A percentile compares a stretch with the other conserved stretches of the same genome.
These are phyloP conservation scores for Lineolata rhizophorae DNA, from an alignment of 495 filamentous ascomycete genomes.

Conservation along the genomic window DNA sequence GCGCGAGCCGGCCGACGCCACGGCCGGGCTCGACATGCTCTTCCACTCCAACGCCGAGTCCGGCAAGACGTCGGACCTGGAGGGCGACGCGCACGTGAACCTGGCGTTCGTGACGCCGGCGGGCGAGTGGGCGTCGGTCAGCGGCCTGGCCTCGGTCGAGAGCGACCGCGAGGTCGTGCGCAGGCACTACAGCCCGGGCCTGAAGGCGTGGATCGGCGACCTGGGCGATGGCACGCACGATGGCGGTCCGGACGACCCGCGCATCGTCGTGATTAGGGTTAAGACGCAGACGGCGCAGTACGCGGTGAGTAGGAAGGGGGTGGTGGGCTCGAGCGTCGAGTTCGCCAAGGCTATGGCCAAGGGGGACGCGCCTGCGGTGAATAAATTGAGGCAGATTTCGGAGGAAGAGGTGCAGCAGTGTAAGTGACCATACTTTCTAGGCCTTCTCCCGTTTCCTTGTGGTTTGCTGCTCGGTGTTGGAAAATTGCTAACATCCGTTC, in stretches of 20 bases:
- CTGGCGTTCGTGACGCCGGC: constrained; percentile 61
- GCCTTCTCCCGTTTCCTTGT: no score
- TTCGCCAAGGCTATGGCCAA: constrained; percentile 53
- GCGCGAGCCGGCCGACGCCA: constrained; percentile 2
- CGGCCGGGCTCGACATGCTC: constrained; percentile 54
- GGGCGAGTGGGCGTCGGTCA: constrained; percentile 65
- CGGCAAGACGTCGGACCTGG: constrained; percentile 73
- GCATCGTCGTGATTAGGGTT: constrained; percentile 51
- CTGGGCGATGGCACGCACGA: constrained; percentile 76
- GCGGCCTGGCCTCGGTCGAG: constrained; percentile 43
- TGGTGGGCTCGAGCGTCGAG: constrained; percentile 39
- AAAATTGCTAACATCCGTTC: no score
- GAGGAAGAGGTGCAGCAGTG: constrained; percentile 36
- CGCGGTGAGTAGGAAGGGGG: constrained; percentile 26
- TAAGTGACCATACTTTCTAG: no score
- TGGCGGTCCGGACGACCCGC: constrained; percentile 57
- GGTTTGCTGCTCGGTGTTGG: no score
- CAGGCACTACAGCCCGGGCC: constrained; percentile 52
- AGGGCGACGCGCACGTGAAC: constrained; percentile 55
- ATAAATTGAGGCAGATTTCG: constrained; percentile 56
- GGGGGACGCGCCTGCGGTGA: constrained; percentile 50
- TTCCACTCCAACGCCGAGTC: constrained; percentile 92
- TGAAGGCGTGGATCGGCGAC: constrained; percentile 84
- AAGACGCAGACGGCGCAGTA: constrained; percentile 41
- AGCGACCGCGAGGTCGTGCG: constrained; percentile 43